These are phyloP conservation scores for Yarrowia deformans DNA, from an alignment of 805 yeast genomes.

Conservation along the genomic window DNA sequence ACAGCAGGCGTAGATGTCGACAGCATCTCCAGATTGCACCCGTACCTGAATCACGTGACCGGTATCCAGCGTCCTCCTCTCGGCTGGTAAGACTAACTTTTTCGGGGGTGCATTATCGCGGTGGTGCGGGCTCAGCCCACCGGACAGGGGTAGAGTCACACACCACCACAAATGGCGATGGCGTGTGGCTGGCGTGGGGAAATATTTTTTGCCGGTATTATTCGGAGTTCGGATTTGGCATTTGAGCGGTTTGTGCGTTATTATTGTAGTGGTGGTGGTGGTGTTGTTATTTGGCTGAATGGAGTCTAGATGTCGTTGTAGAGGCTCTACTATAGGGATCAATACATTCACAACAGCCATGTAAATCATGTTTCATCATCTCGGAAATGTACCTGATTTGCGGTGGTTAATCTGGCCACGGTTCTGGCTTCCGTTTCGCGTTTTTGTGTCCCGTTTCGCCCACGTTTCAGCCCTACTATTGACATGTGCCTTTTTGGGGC, in stretches of 20 bases:
- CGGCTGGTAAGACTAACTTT: not conserved
- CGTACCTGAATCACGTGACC: too few species aligned
- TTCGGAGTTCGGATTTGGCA: not conserved
- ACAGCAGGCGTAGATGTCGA: too few species aligned
- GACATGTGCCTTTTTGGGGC: not conserved
- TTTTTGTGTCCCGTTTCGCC: too few species aligned
- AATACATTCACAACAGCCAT: too few species aligned
- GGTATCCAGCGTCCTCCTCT: not conserved
- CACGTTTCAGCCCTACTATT: not conserved
- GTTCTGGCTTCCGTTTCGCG: too few species aligned
- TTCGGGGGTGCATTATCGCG: constrained; percentile 4
- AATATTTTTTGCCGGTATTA: not conserved
- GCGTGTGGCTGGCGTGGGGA: not conserved
- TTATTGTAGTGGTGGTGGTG: not conserved
- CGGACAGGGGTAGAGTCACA: not conserved
- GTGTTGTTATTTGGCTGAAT: too few species aligned
- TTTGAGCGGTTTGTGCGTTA: not conserved
- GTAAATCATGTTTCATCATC: too few species aligned
- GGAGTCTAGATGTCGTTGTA: too few species aligned
- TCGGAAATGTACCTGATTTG: too few species aligned
- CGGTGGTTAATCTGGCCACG: too few species aligned
- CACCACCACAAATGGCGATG: not conserved
- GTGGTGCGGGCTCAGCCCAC: not conserved
- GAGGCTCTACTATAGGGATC: too few species aligned
- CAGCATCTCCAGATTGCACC: too few species aligned